phyloP scores from a whole-genome alignment of 129 eudicot species.

The Ambrosia artemisiifolia region DNA sequence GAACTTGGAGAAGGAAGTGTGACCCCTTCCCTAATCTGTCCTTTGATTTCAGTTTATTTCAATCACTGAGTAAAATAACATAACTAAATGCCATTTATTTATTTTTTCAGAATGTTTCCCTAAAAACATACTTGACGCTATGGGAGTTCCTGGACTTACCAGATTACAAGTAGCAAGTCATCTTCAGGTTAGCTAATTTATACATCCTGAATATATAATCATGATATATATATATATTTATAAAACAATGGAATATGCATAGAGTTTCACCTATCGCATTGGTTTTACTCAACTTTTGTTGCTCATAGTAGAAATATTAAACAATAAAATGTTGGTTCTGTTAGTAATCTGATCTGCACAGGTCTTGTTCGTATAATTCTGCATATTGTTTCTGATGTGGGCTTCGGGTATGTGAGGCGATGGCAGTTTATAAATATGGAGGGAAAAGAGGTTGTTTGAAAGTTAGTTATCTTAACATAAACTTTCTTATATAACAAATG shows the following conservation, averaged over 20 bases:
- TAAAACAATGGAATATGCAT: background rate
- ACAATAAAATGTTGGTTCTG: no score
- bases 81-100: background rate
- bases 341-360: no score
- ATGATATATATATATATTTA: no score
- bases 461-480: no score
- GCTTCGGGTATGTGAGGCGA: no score
- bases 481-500: no score
- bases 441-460: no score
- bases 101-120: conserved; percentile 26
- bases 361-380: no score
- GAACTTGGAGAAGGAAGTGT: conserved; percentile 27
- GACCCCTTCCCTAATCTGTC: background rate
- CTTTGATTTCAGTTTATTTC: background rate
- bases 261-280: background rate
- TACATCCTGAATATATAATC: no score
- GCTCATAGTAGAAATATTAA: background rate
- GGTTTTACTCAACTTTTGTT: background rate
- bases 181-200: conserved; percentile 31
- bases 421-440: no score
- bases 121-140: conserved; percentile 21
- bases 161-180: conserved; percentile 43
- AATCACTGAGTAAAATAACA: no score
- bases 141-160: conserved; percentile 41
- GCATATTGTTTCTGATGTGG: no score